phyloP scores from a whole-genome alignment of 768 basidiomycete species.

The Arthromyces matolae region DNA sequence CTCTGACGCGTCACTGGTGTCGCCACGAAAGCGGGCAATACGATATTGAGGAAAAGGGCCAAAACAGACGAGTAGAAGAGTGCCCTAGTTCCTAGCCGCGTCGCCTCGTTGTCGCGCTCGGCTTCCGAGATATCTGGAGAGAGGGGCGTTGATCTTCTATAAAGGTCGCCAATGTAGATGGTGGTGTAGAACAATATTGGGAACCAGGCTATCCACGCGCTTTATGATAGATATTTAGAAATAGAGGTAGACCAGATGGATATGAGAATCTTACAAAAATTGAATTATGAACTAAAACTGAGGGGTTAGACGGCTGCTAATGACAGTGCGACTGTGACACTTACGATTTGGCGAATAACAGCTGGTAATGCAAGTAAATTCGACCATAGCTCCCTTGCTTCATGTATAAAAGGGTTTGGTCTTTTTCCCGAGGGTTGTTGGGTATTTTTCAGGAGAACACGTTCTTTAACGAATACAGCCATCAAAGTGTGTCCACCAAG shows the following conservation, averaged over 20 bases:
- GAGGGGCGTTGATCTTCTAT: constrained; percentile 48
- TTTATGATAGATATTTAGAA: no score
- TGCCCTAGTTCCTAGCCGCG: constrained; percentile 79
- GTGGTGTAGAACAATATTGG: constrained; percentile 87
- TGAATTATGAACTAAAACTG: constrained; percentile 80
- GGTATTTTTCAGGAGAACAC: constrained; percentile 49
- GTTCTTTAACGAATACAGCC: constrained; percentile 62
- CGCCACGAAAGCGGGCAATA: constrained; percentile 64
- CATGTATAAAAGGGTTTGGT: constrained; percentile 30
- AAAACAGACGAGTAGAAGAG: constrained; percentile 75
- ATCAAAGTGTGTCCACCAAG: constrained; percentile 63
- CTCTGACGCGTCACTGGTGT: constrained; percentile 10
- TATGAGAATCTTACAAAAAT: constrained; percentile 57
- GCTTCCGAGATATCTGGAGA: constrained; percentile 18
- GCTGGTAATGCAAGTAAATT: constrained; percentile 68
- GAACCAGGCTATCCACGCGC: constrained; percentile 90
- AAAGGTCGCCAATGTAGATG: constrained; percentile 83
- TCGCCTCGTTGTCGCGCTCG: constrained; percentile 61
- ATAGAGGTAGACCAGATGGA: not conserved
- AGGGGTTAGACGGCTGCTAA: no score
- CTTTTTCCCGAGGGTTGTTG: constrained; percentile 18
- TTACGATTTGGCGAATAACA: constrained; percentile 76
- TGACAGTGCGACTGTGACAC: no score
- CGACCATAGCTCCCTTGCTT: constrained; percentile 66
- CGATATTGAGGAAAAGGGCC: constrained; percentile 60